A percentile compares a stretch with the other conserved stretches of the same genome.
phyloP scores from a whole-genome alignment of 345 rosid genomes.

The Syzygium grande region DNA sequence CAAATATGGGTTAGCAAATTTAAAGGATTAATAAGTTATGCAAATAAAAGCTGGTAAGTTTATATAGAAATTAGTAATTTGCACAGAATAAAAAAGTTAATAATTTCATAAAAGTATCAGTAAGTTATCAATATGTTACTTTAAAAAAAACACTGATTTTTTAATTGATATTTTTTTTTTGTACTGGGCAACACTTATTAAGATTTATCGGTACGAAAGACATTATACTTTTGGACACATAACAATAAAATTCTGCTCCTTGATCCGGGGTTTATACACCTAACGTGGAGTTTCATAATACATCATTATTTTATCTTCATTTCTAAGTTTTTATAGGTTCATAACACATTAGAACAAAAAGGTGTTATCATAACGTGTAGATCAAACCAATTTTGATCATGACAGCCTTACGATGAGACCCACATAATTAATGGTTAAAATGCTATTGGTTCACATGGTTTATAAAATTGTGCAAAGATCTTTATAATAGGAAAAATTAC shows the following conservation, averaged over 20 bases:
- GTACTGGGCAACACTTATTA: too few species aligned
- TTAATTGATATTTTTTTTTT: too few species aligned
- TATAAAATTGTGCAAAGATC: background rate
- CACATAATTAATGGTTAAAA: background rate
- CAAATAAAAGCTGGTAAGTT: background rate
- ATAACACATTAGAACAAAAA: background rate
- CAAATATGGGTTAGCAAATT: background rate
- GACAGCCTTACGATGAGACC: background rate
- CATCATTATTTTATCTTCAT: background rate
- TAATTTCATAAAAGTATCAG: background rate
- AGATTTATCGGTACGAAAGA: background rate
- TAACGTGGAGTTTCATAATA: background rate
- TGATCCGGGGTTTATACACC: background rate
- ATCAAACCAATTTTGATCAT: background rate
- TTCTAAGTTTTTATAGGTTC: background rate
- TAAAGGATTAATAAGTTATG: background rate
- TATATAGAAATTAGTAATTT: background rate
- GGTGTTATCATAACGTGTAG: background rate
- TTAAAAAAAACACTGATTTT: too few species aligned
- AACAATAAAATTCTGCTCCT: background rate
- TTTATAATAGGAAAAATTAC: background rate
- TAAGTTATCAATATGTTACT: too few species aligned
- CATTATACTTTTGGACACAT: background rate
- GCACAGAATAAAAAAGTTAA: background rate
- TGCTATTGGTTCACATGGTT: background rate